Percentiles rank a stretch among this genome's conserved stretches.
These are phyloP conservation scores for Mycena galopus DNA, from an alignment of 768 basidiomycete genomes.

Conservation along the genomic window DNA sequence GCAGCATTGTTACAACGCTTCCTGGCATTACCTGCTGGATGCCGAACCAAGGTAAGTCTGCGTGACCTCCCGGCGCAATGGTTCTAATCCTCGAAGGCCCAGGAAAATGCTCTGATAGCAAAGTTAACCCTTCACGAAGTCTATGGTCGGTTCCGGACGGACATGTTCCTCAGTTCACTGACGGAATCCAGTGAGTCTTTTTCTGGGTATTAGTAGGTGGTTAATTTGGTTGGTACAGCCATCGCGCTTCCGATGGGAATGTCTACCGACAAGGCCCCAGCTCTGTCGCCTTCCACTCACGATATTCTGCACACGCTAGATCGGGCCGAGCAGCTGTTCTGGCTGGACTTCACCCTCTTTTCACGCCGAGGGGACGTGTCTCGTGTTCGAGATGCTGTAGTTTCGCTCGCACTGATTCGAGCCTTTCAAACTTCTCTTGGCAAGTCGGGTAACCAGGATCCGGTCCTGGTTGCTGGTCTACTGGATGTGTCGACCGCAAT, in stretches of 20 bases:
- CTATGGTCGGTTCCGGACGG: slow-evolving; percentile 81
- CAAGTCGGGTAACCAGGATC: slow-evolving; percentile 59
- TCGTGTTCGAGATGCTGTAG: slow-evolving; percentile 79
- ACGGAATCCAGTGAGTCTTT: slow-evolving; percentile 85
- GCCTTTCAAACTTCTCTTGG: slow-evolving; percentile 89
- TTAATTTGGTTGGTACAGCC: slow-evolving; percentile 57
- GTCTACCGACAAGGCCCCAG: slow-evolving; percentile 57
- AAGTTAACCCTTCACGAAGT: slow-evolving; percentile 84
- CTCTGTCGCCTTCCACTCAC: slow-evolving; percentile 60
- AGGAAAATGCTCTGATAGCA: slow-evolving; percentile 81
- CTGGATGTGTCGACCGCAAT: slow-evolving; percentile 83
- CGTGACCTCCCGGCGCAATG: background rate
- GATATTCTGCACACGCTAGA: slow-evolving; percentile 73
- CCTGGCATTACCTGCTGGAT: slow-evolving; percentile 66
- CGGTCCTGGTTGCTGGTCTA: slow-evolving; percentile 71
- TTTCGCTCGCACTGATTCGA: slow-evolving; percentile 78
- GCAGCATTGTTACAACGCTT: slow-evolving; percentile 69
- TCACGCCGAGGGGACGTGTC: slow-evolving; percentile 72
- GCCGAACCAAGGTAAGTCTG: slow-evolving; percentile 66
- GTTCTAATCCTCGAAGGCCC: slow-evolving; percentile 61
- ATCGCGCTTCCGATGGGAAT: slow-evolving; percentile 89
- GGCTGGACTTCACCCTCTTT: slow-evolving; percentile 70
- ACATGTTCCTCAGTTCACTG: slow-evolving; percentile 92
- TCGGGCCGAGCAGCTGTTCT: slow-evolving; percentile 78
- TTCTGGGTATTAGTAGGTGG: background rate